phyloP scores from a whole-genome alignment of 768 basidiomycete genomes.

The Termitomyces sp. region DNA sequence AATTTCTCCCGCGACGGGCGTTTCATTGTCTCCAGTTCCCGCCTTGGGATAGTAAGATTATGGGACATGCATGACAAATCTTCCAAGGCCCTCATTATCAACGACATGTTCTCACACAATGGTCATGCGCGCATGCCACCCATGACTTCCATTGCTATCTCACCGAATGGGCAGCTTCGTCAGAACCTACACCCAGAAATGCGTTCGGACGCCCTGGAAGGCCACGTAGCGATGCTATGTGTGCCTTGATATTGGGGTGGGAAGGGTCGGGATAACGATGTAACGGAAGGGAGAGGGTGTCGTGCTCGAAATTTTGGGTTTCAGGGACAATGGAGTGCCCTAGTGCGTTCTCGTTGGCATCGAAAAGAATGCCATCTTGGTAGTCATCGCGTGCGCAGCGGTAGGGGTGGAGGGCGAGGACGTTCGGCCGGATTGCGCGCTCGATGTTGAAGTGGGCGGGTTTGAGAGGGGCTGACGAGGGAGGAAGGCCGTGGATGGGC shows the following conservation, averaged over 20 bases:
- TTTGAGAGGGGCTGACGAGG: slow-evolving; percentile 39
- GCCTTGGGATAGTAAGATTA: no score
- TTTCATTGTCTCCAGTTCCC: no score
- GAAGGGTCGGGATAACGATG: slow-evolving; percentile 96
- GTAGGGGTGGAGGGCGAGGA: slow-evolving; percentile 88
- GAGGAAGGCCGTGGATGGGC: slow-evolving; percentile 63
- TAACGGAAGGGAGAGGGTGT: slow-evolving; percentile 51
- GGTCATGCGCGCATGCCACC: no score
- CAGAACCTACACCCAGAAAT: slow-evolving; percentile 95
- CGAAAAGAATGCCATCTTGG: slow-evolving; percentile 84
- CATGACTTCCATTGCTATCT: no score
- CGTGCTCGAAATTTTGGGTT: slow-evolving; percentile 31
- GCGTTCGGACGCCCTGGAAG: slow-evolving; percentile 66
- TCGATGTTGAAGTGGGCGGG: slow-evolving; percentile 87
- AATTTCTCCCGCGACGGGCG: no score
- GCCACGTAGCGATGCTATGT: slow-evolving; percentile 70
- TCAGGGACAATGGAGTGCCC: slow-evolving; percentile 72
- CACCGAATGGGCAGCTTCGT: no score
- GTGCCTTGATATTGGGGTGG: slow-evolving; percentile 73
- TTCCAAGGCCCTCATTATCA: slow-evolving; percentile 36
- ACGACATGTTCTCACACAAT: no score
- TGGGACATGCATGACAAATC: no score
- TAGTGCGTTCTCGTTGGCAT: slow-evolving; percentile 96
- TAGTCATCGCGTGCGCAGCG: slow-evolving; percentile 97
- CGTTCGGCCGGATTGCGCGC: slow-evolving; percentile 87